phyloP scores from a whole-genome alignment of 106 monocot species.

The Allium cepa region DNA sequence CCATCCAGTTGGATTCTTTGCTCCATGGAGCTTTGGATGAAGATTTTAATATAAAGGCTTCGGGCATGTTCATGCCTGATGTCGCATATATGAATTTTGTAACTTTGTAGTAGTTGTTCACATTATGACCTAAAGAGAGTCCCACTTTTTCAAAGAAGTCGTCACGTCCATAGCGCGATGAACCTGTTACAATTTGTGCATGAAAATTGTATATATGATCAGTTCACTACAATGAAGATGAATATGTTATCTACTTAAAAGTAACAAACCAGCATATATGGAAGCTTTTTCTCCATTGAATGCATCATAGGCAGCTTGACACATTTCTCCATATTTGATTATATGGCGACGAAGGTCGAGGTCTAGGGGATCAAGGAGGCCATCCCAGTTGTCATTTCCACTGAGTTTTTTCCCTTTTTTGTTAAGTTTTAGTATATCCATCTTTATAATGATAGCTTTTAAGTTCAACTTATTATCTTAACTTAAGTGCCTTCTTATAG shows the following conservation, averaged over 20 bases:
- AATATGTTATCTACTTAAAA: too few relatives aligned
- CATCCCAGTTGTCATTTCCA: constrained; percentile 57
- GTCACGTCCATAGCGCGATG: constrained; percentile 28
- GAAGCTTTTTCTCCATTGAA: constrained; percentile 60
- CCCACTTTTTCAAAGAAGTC: constrained; percentile 39
- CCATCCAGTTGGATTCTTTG: constrained; percentile 71
- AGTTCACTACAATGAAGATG: too few relatives aligned
- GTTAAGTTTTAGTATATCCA: constrained; percentile 12
- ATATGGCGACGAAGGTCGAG: constrained; percentile 59
- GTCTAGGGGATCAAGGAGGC: constrained; percentile 70
- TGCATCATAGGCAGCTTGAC: constrained; percentile 65
- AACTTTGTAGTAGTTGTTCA: constrained; percentile 36
- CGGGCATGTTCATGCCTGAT: constrained; percentile 43
- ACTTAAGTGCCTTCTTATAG: background rate
- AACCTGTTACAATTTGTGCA: background rate
- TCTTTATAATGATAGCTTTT: background rate
- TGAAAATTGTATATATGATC: too few relatives aligned
- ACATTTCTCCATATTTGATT: constrained; percentile 64
- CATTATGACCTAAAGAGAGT: background rate
- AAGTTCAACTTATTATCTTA: background rate
- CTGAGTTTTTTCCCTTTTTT: constrained; percentile 57
- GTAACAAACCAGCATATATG: constrained; percentile 26
- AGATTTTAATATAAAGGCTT: constrained; percentile 60
- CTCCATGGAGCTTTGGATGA: constrained; percentile 47
- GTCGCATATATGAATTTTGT: constrained; percentile 82